These are phyloP conservation scores for Psilocybe cyanescens DNA, from an alignment of 768 basidiomycete genomes.

Conservation along the genomic window DNA sequence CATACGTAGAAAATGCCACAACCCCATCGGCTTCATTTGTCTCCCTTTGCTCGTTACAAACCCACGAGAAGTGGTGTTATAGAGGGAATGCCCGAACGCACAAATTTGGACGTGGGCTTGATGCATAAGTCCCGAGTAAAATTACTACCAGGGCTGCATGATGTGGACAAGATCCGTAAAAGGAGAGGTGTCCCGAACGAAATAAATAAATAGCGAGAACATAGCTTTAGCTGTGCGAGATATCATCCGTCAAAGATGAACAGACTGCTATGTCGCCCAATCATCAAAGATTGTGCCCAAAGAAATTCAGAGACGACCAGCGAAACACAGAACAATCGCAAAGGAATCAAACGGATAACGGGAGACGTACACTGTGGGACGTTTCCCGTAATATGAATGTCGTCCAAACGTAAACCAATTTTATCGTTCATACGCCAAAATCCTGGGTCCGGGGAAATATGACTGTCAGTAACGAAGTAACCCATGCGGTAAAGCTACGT, in stretches of 20 bases:
- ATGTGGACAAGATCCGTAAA: not conserved
- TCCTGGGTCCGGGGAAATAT: slow-evolving; percentile 42
- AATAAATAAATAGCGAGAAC: not conserved
- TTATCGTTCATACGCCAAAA: slow-evolving; percentile 81
- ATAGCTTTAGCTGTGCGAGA: not conserved
- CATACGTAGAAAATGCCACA: not conserved
- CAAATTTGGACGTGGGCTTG: not conserved
- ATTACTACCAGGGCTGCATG: slow-evolving; percentile 2
- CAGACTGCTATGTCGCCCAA: not conserved
- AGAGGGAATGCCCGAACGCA: not conserved
- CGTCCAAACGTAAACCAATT: slow-evolving; percentile 70
- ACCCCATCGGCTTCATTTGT: not conserved
- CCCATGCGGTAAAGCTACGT: slow-evolving; percentile 20
- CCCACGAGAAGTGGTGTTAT: not conserved
- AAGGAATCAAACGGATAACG: not conserved
- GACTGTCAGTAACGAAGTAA: not conserved
- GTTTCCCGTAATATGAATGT: slow-evolving; percentile 71
- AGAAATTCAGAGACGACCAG: not conserved
- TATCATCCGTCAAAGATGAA: not conserved
- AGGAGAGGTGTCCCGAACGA: not conserved
- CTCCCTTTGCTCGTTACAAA: not conserved
- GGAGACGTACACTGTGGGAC: slow-evolving; percentile 69
- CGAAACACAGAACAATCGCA: not conserved
- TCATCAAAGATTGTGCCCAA: not conserved
- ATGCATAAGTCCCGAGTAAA: not conserved